Evolutionary conservation across 352 stramenopile genomes (phyloP).

Genomic region (Plasmopara viticola): DNA sequence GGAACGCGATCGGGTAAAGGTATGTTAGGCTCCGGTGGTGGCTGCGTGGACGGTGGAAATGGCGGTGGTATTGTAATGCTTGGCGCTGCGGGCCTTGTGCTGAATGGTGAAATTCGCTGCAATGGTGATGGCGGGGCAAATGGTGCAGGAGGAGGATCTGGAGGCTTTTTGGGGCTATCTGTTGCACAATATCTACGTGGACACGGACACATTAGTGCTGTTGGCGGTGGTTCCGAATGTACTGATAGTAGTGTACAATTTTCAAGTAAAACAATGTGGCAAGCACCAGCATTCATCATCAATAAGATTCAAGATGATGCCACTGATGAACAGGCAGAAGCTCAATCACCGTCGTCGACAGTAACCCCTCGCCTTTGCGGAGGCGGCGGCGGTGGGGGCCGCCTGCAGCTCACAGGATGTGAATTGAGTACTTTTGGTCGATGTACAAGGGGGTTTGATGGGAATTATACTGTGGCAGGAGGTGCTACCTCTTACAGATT

Average conservation of each 20-base stretch:
- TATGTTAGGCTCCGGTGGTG: conserved; percentile 65
- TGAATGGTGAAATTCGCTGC: conserved; percentile 67
- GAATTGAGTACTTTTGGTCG: conserved; percentile 54
- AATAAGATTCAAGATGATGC: conserved; percentile 11
- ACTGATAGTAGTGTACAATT: conserved; percentile 26
- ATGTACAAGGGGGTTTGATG: conserved; percentile 65
- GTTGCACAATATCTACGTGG: conserved; percentile 54
- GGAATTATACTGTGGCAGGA: conserved; percentile 72
- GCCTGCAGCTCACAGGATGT: conserved; percentile 64
- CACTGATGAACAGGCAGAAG: conserved; percentile 19
- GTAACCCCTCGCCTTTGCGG: conserved; percentile 37
- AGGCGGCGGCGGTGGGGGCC: conserved; percentile 63
- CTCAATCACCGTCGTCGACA: conserved; percentile 22
- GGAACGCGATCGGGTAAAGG: conserved; percentile 56
- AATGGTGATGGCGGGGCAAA: conserved; percentile 53
- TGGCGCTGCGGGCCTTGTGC: conserved; percentile 44
- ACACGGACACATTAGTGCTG: conserved; percentile 57
- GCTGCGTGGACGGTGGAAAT: conserved; percentile 56
- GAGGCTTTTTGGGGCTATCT: conserved; percentile 60
- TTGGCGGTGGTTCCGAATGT: conserved; percentile 61
- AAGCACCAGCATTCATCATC: conserved; percentile 6
- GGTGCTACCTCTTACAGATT: conserved; percentile 36
- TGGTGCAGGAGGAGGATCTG: conserved; percentile 61
- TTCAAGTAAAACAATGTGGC: conserved; percentile 15
- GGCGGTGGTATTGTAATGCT: conserved; percentile 67